Evolutionary conservation across 75 land plant genomes (phyloP), one percentile per base, ranked within the genome.

Genomic region (Pinus tabuliformis): DNA sequence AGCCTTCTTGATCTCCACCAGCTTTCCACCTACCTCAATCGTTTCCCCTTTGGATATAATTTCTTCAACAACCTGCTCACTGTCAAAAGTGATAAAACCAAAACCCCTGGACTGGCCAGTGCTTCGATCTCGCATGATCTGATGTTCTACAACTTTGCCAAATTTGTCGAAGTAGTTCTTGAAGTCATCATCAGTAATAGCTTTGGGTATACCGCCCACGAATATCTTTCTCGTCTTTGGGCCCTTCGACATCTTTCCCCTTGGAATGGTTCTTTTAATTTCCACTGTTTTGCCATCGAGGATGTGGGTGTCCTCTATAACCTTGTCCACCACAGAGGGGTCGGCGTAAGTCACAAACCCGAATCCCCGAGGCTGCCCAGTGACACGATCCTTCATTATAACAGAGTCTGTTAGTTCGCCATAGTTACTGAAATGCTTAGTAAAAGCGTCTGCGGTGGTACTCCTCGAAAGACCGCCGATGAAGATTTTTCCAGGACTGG

Each of bases 271-370:
- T 33, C 33, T 0, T 33, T 33, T 33, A 33, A 33, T 33, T 33
- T 33, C 33, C 33, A 33, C 33, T 1, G 33, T 33, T 33, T 33
- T 33, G 33, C 33, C 33, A 33, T 33, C 33, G 0, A 33, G 33
- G 2, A 33, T 33, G 33, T 33, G 33, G 2, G 1, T 33, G 33
- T 33, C 33, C 1, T 33, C 33, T 33, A 33, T 33, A 33, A 33
- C 33, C 33, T 33, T 33, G 33, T 33, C 33, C 1, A 33, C 33
- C 33, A 33, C 33, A 33, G 33, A 33, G 33, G 33, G 33, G 79
- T 96, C 99, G 56, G 89, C 92, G 82, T 85, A 96, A 8, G 95
- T 93, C 56, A 96, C 83, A 56, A 96, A 96, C 22, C 99, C 99
- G 79, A 96, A 96, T 9, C 99, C 99, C 9, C 99, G 86, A 0